A percentile compares a stretch with the other conserved stretches of the same genome.
Evolutionary conservation across 2,329 filamentous ascomycete species (phyloP).

Genomic region (Reticulascus tulasneorum): DNA sequence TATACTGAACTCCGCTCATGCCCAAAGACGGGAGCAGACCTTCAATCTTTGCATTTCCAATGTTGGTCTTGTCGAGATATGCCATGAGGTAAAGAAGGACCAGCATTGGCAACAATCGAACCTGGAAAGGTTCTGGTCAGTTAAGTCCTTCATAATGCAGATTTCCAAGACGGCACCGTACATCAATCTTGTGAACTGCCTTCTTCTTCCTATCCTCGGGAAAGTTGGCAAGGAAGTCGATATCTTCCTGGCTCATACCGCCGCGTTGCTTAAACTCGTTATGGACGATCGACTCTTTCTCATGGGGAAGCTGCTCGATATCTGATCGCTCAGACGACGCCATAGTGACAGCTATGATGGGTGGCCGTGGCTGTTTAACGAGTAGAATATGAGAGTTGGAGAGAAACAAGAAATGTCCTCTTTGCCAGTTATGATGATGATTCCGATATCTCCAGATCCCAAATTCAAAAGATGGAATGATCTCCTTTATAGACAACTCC

Average conservation of each 20-base stretch:
- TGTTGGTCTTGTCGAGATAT: conserved; percentile 26
- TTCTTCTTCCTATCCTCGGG: conserved; percentile 23
- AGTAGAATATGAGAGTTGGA: no score
- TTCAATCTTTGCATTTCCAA: conserved; percentile 51
- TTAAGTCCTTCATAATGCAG: neutral
- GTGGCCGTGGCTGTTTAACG: no score
- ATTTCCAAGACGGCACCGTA: conserved; percentile 8
- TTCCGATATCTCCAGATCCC: no score
- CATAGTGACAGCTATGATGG: conserved; percentile 12
- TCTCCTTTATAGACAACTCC: no score
- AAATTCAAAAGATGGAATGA: no score
- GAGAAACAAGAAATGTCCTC: no score
- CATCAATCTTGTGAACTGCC: conserved; percentile 25
- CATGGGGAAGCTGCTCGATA: conserved; percentile 18
- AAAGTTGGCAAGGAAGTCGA: conserved; percentile 25
- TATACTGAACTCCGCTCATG: conserved; percentile 54
- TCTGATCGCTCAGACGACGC: conserved; percentile 13
- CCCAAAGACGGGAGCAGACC: conserved; percentile 49
- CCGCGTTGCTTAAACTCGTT: conserved; percentile 15
- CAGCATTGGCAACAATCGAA: conserved; percentile 23
- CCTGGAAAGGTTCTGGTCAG: conserved; percentile 9
- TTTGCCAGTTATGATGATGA: no score
- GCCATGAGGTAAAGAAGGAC: conserved; percentile 25
- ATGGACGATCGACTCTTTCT: conserved; percentile 20
- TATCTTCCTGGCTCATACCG: conserved; percentile 21